Base-by-base conservation (phyloP, 352 stramenopile species). In the Plasmopara muralis region DNA sequence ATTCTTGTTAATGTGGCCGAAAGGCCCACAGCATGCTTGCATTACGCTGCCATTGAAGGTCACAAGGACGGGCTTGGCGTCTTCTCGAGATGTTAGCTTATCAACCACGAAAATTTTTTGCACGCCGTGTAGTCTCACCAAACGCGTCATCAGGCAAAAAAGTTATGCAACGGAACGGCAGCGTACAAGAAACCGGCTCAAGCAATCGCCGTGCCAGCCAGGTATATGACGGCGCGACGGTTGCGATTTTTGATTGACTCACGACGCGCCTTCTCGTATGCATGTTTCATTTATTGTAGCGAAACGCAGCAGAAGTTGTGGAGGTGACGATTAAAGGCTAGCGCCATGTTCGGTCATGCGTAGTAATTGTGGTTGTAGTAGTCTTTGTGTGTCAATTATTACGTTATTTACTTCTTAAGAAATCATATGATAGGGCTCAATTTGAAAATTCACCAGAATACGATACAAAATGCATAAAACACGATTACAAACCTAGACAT, bases 91-190 rank as follows among this genome's bases (percentile, higher is more conserved):
- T 45, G 82, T 96, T 31, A 98, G 77, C 50, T 83, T 91, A 33
- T 91, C 68, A 13, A 79, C 83, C 35, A 83, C 74, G n/a, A 39
- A 90, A 77, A 14, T 77, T 64, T 30, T 94, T 77, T 0, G 64
- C 70, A 46, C 87, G 73, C 55, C 89, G 87, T 15, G 93, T 98
- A 20, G 95, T 98, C 28, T 93, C 93, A 34, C 95, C 95, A 70
- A 98, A 99, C 30, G 95, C n/a, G 96, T 98, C 53, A 97, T 91
- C 66, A 99, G 95, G 70, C 97, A 99, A 65, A 99, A 99, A 33
- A 98, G 92, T 99, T 99, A 80, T 99, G 99, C 38, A 99, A 68
- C 44, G 97, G 97, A 31, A 99, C 97, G 12, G 95, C 88, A 5
- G 95, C 96, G 60, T 99, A 99, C 40, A 89, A 96, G 25, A 98